Evolutionary conservation across 495 filamentous ascomycete species (phyloP), one percentile per base, ranked within the genome.

Genomic region (Penicillium odoratum): DNA sequence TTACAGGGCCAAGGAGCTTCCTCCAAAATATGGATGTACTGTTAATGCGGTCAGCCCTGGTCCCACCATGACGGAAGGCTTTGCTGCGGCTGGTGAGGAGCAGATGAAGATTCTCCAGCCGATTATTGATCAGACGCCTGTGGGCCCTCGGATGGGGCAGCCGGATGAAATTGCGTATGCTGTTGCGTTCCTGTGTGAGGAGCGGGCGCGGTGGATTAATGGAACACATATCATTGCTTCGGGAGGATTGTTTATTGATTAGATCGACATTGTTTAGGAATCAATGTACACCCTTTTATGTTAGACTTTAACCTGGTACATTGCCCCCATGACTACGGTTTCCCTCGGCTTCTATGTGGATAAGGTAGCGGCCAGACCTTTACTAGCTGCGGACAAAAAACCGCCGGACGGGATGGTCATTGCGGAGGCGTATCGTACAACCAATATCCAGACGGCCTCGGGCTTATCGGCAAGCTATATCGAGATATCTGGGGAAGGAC

Each of bases 121-220:
- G 3, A 69, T 71, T 16, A 70, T 76, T 38, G 71, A 75, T 30
- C 57, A 68, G 40, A 78, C 74, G 8, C 74, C 74, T 3, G 72
- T 74, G 13, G 72, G 65, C 3, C 38, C 58, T 2, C 55, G 74
- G 33, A 67, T 78, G 67, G 74, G 53, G 9, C 60, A 67, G 36
- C 65, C 70, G 15, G 72, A 68, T 16, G 74, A 78, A 60, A 73
- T 78, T 58, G 74, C 74, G 0, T 76, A 59, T 66, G 73, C 72
- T 7, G 74, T 78, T 38, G 62, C 47, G 5, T 69, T 74, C 50
- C 50, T 77, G 13, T 72, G 70, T 26, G 64, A 71, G 56, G 67
- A 71, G 18, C 55, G 67, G 52, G 73, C 73, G 21, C 67, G 74
- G 28, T 77, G 74, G 74, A 64, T 77, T 7, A 76, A 75, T 57